Conservation (phyloP, 805 yeast genomes). For the Saccharomycopsis fibuligera region DNA sequence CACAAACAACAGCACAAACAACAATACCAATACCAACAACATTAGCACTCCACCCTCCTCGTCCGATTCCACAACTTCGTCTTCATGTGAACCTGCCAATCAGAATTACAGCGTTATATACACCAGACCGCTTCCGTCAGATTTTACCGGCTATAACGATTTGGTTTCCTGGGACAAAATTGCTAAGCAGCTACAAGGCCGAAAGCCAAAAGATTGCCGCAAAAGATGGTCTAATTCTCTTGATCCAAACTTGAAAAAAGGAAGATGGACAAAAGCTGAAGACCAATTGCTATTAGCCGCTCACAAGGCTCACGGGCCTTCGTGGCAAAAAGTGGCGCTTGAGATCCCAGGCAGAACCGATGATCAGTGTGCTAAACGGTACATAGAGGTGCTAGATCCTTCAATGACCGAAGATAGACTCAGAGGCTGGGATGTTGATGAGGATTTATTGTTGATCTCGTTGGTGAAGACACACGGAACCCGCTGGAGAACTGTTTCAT, state of each 20-base stretch:
- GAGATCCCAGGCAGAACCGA: slow-evolving; percentile 82
- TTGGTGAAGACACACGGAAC: slow-evolving; percentile 72
- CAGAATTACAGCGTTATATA: not conserved
- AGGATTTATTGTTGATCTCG: slow-evolving; percentile 64
- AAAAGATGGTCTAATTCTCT: slow-evolving; percentile 84
- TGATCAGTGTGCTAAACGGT: slow-evolving; percentile 91
- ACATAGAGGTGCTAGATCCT: slow-evolving; percentile 84
- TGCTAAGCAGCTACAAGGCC: slow-evolving; percentile 39
- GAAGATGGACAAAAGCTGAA: slow-evolving; percentile 81
- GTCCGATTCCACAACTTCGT: not conserved
- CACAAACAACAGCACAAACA: not conserved
- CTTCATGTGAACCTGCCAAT: too few species aligned
- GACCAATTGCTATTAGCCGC: slow-evolving; percentile 62
- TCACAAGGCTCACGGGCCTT: slow-evolving; percentile 62
- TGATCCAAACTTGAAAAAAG: slow-evolving; percentile 76
- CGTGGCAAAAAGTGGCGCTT: slow-evolving; percentile 79
- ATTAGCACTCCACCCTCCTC: not conserved
- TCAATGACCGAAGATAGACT: slow-evolving; percentile 62
- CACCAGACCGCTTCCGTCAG: not conserved
- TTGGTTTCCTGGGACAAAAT: slow-evolving; percentile 57
- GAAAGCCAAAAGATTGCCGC: slow-evolving; percentile 77
- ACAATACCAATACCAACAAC: not conserved
- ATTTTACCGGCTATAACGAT: slow-evolving; percentile 26
- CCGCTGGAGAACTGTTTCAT: slow-evolving; percentile 79
- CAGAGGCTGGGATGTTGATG: slow-evolving; percentile 72